A percentile compares a stretch with the other conserved stretches of the same genome.
phyloP scores from a whole-genome alignment of 257 asterid species.

The Nicotiana otophora region DNA sequence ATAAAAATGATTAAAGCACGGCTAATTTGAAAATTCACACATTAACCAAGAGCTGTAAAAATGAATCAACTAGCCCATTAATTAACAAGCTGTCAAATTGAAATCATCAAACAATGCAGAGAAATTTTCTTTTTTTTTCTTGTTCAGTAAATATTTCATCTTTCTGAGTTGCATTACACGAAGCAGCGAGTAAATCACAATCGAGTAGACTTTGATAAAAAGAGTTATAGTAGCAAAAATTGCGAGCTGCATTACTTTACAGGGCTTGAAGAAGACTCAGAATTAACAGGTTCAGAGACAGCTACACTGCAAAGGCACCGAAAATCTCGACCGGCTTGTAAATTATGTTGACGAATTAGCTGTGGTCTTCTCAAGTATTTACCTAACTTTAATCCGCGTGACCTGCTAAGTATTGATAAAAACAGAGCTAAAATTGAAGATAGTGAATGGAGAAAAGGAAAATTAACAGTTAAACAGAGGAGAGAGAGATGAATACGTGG shows the following conservation, averaged over 20 bases:
- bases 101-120: background rate
- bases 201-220: background rate
- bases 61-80: background rate
- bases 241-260: conserved; percentile 32
- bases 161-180: background rate
- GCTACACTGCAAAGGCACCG: conserved; percentile 56
- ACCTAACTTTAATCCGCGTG: conserved; percentile 24
- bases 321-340: conserved; percentile 20
- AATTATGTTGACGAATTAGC: conserved; percentile 20
- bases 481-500: conserved; percentile 26
- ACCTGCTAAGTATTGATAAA: conserved; percentile 24
- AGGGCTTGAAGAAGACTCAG: conserved; percentile 44
- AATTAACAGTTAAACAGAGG: background rate
- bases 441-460: background rate
- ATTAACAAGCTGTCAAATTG: background rate
- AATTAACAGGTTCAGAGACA: conserved; percentile 45
- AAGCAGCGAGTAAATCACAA: background rate
- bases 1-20: background rate
- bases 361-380: conserved; percentile 33
- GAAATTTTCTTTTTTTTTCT: background rate
- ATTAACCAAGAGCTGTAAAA: background rate
- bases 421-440: background rate
- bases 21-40: background rate
- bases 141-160: background rate
- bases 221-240: background rate